These are phyloP conservation scores for Cucurbita moschata DNA, from an alignment of 306 rosid species.

Conservation along the genomic window DNA sequence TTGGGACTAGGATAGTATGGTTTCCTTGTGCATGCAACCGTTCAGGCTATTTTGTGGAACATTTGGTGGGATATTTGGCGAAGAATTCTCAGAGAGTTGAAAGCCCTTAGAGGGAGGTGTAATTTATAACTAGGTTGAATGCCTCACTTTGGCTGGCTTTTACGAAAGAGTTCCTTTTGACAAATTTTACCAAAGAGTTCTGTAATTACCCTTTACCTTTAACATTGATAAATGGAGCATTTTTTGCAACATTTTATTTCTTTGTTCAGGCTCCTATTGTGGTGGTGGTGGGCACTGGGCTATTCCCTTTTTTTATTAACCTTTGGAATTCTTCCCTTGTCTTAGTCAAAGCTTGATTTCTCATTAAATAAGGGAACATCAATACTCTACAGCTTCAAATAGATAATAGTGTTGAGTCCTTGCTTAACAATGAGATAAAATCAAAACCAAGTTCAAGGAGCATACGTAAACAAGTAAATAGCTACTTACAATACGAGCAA, in stretches of 20 bases:
- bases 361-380: neutral
- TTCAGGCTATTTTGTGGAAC: neutral
- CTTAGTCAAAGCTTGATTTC: neutral
- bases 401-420: neutral
- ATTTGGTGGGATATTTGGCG: neutral
- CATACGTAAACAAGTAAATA: neutral
- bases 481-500: constrained; percentile 66
- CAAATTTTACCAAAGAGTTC: neutral
- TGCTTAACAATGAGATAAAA: neutral
- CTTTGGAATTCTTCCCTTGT: neutral
- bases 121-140: neutral
- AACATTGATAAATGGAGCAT: neutral
- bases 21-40: neutral
- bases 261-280: neutral
- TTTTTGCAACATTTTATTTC: neutral
- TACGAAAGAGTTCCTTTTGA: neutral
- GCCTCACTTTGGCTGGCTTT: neutral
- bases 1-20: neutral
- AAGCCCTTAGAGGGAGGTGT: neutral
- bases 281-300: neutral
- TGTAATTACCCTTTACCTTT: neutral
- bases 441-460: neutral
- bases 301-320: neutral
- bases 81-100: neutral
- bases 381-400: neutral